phyloP scores from a whole-genome alignment of 768 basidiomycete genomes.

The Suillus bovinus region DNA sequence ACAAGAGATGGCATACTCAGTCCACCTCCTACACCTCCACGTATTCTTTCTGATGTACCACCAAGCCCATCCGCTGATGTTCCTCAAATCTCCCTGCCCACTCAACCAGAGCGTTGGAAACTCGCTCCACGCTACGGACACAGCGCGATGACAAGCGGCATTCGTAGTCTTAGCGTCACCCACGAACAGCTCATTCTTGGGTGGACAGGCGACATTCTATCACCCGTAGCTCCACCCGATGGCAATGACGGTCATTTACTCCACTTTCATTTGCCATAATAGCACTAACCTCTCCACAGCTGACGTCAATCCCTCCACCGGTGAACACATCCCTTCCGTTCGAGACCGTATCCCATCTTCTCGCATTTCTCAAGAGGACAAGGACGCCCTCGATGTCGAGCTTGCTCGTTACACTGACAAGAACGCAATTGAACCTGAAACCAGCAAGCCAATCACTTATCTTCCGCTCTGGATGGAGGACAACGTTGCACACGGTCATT shows the following conservation, averaged over 20 bases:
- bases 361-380: slow-evolving; percentile 60
- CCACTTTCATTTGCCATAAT: slow-evolving; percentile 9
- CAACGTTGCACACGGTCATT: slow-evolving; percentile 88
- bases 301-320: slow-evolving; percentile 4
- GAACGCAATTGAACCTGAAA: slow-evolving; percentile 45
- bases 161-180: slow-evolving; percentile 76
- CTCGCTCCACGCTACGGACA: slow-evolving; percentile 84
- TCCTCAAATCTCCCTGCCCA: slow-evolving; percentile 17
- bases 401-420: slow-evolving; percentile 55
- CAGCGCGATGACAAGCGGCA: slow-evolving; percentile 93
- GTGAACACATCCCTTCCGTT: slow-evolving; percentile 12
- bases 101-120: slow-evolving; percentile 54
- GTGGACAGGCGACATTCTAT: slow-evolving; percentile 88
- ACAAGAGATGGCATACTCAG: slow-evolving; percentile 53
- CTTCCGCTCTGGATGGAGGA: slow-evolving; percentile 92
- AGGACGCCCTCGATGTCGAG: slow-evolving; percentile 62
- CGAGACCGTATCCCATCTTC: slow-evolving; percentile 48
- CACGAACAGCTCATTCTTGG: slow-evolving; percentile 93
- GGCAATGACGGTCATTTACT: slow-evolving; percentile 17
- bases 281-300: slow-evolving; percentile 9
- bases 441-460: slow-evolving; percentile 50
- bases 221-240: slow-evolving; percentile 34
- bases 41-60: slow-evolving; percentile 49
- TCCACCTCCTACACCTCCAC: slow-evolving; percentile 80
- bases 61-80: slow-evolving; percentile 29